Percentiles rank a stretch among this genome's conserved stretches.
These are phyloP conservation scores for Conidiobolus incongruus DNA, from an alignment of 371 early-diverging fungal genomes.

Conservation along the genomic window DNA sequence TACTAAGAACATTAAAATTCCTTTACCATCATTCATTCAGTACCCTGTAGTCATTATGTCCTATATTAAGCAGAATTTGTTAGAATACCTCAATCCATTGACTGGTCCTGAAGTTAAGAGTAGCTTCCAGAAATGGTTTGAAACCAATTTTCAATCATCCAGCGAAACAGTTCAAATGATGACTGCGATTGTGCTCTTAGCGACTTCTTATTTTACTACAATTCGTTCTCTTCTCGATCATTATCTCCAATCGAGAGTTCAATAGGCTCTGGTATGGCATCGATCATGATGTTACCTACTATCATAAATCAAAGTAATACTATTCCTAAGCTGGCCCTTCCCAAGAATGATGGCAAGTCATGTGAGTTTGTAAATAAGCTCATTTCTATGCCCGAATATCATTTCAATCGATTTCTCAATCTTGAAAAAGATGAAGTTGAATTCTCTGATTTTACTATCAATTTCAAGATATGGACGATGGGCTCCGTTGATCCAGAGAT, in stretches of 20 bases:
- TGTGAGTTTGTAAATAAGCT: slow-evolving; percentile 2
- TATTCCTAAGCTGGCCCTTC: slow-evolving; percentile 9
- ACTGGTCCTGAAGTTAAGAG: slow-evolving; percentile 27
- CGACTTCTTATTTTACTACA: slow-evolving; percentile 38
- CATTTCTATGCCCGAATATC: no score
- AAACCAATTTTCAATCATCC: background rate
- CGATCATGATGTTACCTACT: slow-evolving; percentile 22
- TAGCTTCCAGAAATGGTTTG: slow-evolving; percentile 18
- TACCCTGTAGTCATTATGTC: slow-evolving; percentile 33
- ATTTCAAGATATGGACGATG: slow-evolving; percentile 45
- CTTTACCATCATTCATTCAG: slow-evolving; percentile 18
- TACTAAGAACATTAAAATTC: slow-evolving; percentile 16
- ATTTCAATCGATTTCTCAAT: slow-evolving; percentile 11
- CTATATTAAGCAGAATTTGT: slow-evolving; percentile 35
- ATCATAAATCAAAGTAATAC: slow-evolving; percentile 14
- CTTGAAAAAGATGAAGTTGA: no score
- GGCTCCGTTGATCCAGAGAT: slow-evolving; percentile 26
- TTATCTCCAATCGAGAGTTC: slow-evolving; percentile 28
- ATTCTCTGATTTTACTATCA: slow-evolving; percentile 6
- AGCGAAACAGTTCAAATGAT: background rate
- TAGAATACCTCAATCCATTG: slow-evolving; percentile 18
- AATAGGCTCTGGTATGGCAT: slow-evolving; percentile 49
- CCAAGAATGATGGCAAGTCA: slow-evolving; percentile 9
- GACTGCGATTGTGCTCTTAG: slow-evolving; percentile 12
- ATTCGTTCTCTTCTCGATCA: slow-evolving; percentile 17